Conservation (phyloP, 495 filamentous ascomycete species). For the Lindgomyces ingoldianus region DNA sequence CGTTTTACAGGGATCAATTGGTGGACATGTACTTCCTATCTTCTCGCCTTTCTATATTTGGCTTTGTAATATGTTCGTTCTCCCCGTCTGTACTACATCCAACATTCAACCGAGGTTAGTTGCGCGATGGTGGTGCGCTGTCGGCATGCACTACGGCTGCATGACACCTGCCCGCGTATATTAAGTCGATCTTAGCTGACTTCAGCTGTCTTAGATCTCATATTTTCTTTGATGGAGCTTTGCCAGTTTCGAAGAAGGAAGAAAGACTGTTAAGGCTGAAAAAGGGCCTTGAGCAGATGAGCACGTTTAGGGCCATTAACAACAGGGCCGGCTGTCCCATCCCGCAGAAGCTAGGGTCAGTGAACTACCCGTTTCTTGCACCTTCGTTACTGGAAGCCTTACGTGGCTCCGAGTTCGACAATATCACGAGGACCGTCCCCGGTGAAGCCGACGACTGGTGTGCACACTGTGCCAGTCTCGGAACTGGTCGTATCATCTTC, state of each 20-base stretch:
- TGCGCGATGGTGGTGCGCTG: slow-evolving; percentile 13
- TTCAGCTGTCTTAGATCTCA: slow-evolving; percentile 6
- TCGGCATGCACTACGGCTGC: slow-evolving; percentile 21
- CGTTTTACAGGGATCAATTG: slow-evolving; percentile 4
- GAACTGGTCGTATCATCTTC: slow-evolving; percentile 27
- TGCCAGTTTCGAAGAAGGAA: slow-evolving; percentile 29
- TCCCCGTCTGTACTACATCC: not conserved
- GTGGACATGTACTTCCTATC: not conserved
- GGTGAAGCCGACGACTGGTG: slow-evolving; percentile 38
- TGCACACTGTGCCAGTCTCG: slow-evolving; percentile 17
- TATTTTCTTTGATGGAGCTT: slow-evolving; percentile 38
- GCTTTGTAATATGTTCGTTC: slow-evolving; percentile 3
- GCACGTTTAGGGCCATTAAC: slow-evolving; percentile 1
- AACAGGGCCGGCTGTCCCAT: slow-evolving; percentile 8
- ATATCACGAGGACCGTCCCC: slow-evolving; percentile 22
- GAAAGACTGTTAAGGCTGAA: slow-evolving; percentile 18
- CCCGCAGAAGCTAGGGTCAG: slow-evolving; percentile 12
- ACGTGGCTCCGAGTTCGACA: slow-evolving; percentile 10
- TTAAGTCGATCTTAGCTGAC: slow-evolving; percentile 26
- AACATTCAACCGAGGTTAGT: slow-evolving; percentile 4
- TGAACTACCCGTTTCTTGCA: slow-evolving; percentile 28
- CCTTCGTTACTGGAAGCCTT: slow-evolving; percentile 29
- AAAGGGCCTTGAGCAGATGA: slow-evolving; percentile 10
- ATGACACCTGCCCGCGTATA: slow-evolving; percentile 10
- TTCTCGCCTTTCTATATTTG: slow-evolving; percentile 3